phyloP scores from a whole-genome alignment of 2,329 filamentous ascomycete genomes.

The Cadophora luteo-olivacea region DNA sequence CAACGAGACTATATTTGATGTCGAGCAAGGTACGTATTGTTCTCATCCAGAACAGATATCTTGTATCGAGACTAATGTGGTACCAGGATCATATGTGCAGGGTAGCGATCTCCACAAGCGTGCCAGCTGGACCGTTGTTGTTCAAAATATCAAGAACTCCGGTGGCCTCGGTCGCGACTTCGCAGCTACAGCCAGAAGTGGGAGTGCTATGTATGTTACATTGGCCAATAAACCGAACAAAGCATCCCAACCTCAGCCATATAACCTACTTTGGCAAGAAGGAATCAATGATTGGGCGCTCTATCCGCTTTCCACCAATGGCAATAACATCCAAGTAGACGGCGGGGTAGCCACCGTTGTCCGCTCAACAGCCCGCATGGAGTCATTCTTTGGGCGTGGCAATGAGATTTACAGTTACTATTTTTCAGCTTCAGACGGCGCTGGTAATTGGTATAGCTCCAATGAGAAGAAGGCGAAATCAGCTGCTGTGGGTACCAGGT shows the following conservation, averaged over 20 bases:
- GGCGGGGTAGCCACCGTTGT: neutral
- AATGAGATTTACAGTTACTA: conserved; percentile 1
- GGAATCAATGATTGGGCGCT: neutral
- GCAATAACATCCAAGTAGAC: neutral
- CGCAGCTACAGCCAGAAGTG: neutral
- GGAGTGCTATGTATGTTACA: neutral
- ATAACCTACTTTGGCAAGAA: neutral
- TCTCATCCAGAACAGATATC: neutral
- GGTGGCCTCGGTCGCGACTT: neutral
- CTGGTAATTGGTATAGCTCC: neutral
- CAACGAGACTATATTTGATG: neutral
- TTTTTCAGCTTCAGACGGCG: neutral
- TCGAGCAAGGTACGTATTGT: neutral
- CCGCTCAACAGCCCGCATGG: neutral
- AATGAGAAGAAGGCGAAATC: neutral
- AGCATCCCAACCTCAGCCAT: neutral
- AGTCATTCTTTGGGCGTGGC: neutral
- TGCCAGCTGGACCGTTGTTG: neutral
- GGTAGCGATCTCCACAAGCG: neutral
- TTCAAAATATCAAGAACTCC: neutral
- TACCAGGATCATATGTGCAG: neutral
- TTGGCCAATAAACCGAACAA: neutral
- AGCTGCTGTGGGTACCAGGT: conserved; percentile 3
- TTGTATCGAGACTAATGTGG: neutral
- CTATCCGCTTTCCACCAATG: neutral